Base-by-base conservation (phyloP, 768 basidiomycete species). In the Dioszegia hungarica region DNA sequence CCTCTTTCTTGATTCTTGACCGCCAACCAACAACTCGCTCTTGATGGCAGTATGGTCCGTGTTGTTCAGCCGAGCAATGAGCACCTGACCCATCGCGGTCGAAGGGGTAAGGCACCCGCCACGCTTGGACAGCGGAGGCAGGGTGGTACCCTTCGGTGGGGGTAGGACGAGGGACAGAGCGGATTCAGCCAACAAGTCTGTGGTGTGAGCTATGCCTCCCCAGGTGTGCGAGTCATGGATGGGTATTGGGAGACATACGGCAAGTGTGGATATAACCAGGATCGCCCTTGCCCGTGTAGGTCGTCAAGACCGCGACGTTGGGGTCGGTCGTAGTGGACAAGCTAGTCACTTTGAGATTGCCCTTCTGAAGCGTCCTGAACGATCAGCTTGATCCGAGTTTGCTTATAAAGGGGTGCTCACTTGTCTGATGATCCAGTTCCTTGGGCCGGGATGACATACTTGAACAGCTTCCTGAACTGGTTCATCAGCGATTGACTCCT, bases 81-180 rank as follows among this genome's bases (percentile, higher is more conserved):
- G 74, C 6, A 84, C 82, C 58, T 88, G 84, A 15, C 91, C 92
- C 55, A 94, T 81, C 1, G 88, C 92, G 3, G 83, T 84, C 75
- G 86, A 83, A 0, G 92, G 86, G 1, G 93, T 97, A 46, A 95
- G 78, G 2, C 92, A 76, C 0, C 93, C 92, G 12, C 91, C 92
- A 43, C 79, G 74, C 46, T 78, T 79, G 3, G 82, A 85, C 6
- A 85, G 72, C 0, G 79, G 62, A 0, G 89, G 82, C 1, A 91
- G 81, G 3, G 78, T 70, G 15, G 77, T 79, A 17, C 81, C 78
- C 27, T 79, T 67, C 5, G 63, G 62, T 0, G 66, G 59, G 12
- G 83, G 80, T 1, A 88, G 77, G 17, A 86, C 78, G 47, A 93
- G 78, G 17, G 82, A 81, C 14, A 97, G 80, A 0, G 89, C 93